These are phyloP conservation scores for Pleurostoma richardsiae DNA, from an alignment of 2,329 filamentous ascomycete species.

Conservation along the genomic window DNA sequence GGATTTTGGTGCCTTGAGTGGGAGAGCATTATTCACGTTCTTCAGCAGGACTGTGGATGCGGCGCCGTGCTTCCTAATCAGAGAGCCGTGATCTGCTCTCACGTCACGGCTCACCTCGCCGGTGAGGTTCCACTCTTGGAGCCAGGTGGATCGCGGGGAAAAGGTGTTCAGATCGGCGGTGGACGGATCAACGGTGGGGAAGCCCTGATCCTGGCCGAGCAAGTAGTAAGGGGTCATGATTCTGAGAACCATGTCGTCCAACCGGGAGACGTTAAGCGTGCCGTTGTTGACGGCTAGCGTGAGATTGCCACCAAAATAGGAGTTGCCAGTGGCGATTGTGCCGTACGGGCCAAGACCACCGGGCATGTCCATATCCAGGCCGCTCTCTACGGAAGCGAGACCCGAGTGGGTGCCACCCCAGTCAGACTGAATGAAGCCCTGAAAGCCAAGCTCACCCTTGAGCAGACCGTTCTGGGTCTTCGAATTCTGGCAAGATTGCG, in stretches of 20 bases:
- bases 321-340: slow-evolving; percentile 19
- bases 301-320: slow-evolving; percentile 40
- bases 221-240: slow-evolving; percentile 50
- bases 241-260: slow-evolving; percentile 44
- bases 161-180: slow-evolving; percentile 42
- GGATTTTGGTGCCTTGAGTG: slow-evolving; percentile 51
- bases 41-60: slow-evolving; percentile 67
- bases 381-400: slow-evolving; percentile 34
- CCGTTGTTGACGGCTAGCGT: slow-evolving; percentile 42
- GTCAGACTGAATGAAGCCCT: slow-evolving; percentile 70
- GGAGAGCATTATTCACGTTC: slow-evolving; percentile 58
- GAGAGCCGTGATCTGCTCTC: slow-evolving; percentile 47
- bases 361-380: slow-evolving; percentile 49
- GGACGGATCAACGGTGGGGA: slow-evolving; percentile 37
- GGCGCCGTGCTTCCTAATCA: slow-evolving; percentile 50
- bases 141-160: slow-evolving; percentile 41
- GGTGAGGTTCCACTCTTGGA: slow-evolving; percentile 32
- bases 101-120: slow-evolving; percentile 37
- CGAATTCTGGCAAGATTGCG: slow-evolving; percentile 72
- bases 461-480: slow-evolving; percentile 66
- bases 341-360: slow-evolving; percentile 30
- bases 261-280: slow-evolving; percentile 29
- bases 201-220: slow-evolving; percentile 41
- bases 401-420: slow-evolving; percentile 43
- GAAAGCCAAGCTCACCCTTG: slow-evolving; percentile 72